Evolutionary conservation across 1,284 basidiomycete genomes (phyloP), one percentile per base, ranked within the genome.

Genomic region (Austroboletus olivaceoglutinosus): DNA sequence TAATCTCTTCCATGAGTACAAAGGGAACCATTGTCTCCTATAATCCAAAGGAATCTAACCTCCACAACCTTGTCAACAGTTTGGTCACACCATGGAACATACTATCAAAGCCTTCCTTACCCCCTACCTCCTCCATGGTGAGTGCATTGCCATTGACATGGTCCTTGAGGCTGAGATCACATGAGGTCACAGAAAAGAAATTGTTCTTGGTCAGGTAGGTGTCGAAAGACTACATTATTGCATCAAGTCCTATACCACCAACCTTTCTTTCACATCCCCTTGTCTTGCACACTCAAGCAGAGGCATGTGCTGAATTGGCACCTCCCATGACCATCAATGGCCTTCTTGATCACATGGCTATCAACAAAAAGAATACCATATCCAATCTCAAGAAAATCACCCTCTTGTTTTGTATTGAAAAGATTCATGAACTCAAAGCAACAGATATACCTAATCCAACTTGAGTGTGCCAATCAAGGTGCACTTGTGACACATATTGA

Each of bases 361-460:
- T 99, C 54, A 96, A 99, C 81, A 99, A 99, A 80, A 99, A 99
- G 81, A 99, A 99, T 70, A 87, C 86, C 51, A 89, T 96, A 49
- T 64, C 81, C 50, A 68, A 65, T 37, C 83, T 87, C 61, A 98
- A 97, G 77, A 98, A 97, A 75, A 83, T 99, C 54, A 97, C 99
- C 42, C 78, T 99, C 31, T 81, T 99, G 30, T 86, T 86, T 38
- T 80, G 85, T 53, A 98, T 99, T 58, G 97, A 97, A 39, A 87
- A 86, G 62, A 98, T 94, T 0, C 86, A 87, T 64, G 96, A 99
- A 72, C 88, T 89, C 60, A 91, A 89, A 71, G 97, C 96, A 1
- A 93, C 91, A 2, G 83, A 83, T 27, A 90, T 99, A 45, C 74
- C 77, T n/a, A n/a, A n/a, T n/a, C n/a, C n/a, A n/a, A n/a, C n/a